phyloP scores from a whole-genome alignment of 768 basidiomycete genomes.

The Mycena vulgaris region DNA sequence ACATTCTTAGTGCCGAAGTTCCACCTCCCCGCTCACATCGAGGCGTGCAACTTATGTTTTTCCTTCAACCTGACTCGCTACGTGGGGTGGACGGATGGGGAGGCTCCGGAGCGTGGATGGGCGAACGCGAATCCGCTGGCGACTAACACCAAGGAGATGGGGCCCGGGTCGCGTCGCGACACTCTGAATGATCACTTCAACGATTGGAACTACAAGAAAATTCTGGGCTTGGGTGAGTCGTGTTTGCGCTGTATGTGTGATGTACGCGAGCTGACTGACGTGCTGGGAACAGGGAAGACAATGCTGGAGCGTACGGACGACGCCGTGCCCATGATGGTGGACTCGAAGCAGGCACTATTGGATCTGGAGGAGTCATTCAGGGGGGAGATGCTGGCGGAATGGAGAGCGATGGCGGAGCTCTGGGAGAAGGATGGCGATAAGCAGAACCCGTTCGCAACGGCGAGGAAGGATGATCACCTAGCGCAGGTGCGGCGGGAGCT shows the following conservation, averaged over 20 bases:
- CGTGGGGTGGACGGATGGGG: slow-evolving; percentile 55
- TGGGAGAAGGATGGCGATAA: background rate
- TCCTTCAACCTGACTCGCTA: slow-evolving; percentile 44
- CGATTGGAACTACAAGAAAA: slow-evolving; percentile 26
- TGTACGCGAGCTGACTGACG: no score
- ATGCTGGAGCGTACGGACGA: background rate
- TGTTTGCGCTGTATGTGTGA: background rate
- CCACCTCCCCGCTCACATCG: slow-evolving; percentile 43
- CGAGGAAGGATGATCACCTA: background rate
- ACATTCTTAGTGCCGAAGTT: slow-evolving; percentile 45
- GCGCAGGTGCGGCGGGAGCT: background rate
- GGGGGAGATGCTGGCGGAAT: background rate
- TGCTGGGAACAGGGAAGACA: background rate
- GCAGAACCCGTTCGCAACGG: slow-evolving; percentile 1
- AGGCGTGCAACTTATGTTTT: slow-evolving; percentile 28
- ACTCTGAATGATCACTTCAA: slow-evolving; percentile 17
- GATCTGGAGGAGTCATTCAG: background rate
- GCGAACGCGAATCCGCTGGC: slow-evolving; percentile 47
- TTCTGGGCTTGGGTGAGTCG: slow-evolving; percentile 6
- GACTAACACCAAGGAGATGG: slow-evolving; percentile 56
- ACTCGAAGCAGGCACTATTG: background rate
- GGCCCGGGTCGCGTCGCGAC: slow-evolving; percentile 32
- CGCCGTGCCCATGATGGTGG: background rate
- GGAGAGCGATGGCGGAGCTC: background rate
- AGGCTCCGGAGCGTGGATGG: slow-evolving; percentile 51